Evolutionary conservation across 2,329 filamentous ascomycete genomes (phyloP), one percentile per base, ranked within the genome.

Genomic region (Ramularia endophylla): DNA sequence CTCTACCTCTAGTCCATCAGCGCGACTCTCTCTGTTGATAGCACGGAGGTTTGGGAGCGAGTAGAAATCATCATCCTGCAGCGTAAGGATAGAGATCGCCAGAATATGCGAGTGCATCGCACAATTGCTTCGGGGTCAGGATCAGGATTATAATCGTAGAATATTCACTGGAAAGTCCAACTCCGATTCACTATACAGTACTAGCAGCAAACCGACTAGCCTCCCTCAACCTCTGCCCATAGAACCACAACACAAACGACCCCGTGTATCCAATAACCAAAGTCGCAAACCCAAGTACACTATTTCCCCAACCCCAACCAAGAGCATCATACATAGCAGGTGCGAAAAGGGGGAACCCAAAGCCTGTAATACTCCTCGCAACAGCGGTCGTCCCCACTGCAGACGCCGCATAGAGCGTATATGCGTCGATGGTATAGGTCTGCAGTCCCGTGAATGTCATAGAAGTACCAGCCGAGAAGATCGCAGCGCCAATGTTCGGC

Each of bases 291-390:
- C 73, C 71, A 58, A 83, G 44, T 61, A 80, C 50, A 59, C 61
- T 65, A 41, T 69, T 73, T 0, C 70, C 71, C 69, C 69, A 72
- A 1, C 69, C 70, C 20, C 69, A 58, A 0, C 67, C 68, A 3
- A 73, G 55, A 0, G 50, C 47, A 0, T 54, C 43, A 43, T 70
- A 73, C 66, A 75, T 51, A 56, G 66, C 63, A 1, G 71, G 63
- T 0, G 77, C 80, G 12, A 77, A 78, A 2, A 83, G 63, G 0
- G 80, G 80, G 0, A 83, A 69, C 0, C 77, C 61, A 4, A 77
- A 77, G 0, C 73, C 77, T 0, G 69, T 65, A 36, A 80, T 61
- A 5, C 69, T 75, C n/a, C 75, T 64, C 29, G 77, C 59, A 3
- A 77, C 67, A 0, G 73, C 71, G 9, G 71, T 71, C 0, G 72